Percentiles rank a stretch among this genome's conserved stretches.
phyloP scores from a whole-genome alignment of 1,284 basidiomycete genomes.

The Irpex sp. region DNA sequence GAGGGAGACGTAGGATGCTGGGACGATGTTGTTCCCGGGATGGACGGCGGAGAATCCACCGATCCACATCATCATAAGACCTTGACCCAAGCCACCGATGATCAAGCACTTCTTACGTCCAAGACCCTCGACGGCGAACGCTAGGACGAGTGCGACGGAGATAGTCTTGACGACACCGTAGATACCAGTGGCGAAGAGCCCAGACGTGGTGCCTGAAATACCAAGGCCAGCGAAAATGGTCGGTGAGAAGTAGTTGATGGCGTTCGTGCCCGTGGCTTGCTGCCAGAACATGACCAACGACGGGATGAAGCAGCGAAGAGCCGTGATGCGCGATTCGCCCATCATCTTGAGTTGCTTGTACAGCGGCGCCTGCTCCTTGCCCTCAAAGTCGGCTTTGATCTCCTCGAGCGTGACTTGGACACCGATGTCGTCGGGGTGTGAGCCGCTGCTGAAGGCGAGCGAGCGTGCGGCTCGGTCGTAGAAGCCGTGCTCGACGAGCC shows the following conservation, averaged over 20 bases:
- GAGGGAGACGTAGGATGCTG: constrained; percentile 47
- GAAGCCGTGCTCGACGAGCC: constrained; percentile 51
- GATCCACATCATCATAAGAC: constrained; percentile 47
- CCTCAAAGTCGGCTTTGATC: constrained; percentile 46
- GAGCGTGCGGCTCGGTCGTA: constrained; percentile 47
- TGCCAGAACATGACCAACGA: constrained; percentile 53
- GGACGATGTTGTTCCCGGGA: constrained; percentile 28
- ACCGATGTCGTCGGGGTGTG: constrained; percentile 34
- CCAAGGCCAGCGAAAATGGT: constrained; percentile 13
- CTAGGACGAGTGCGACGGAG: constrained; percentile 34
- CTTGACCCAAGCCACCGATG: constrained; percentile 42
- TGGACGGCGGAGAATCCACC: constrained; percentile 42
- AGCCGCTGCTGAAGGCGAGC: constrained; percentile 43
- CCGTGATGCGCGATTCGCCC: constrained; percentile 40
- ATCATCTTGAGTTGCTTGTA: constrained; percentile 38
- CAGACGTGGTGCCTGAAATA: constrained; percentile 29
- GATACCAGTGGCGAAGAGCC: constrained; percentile 57
- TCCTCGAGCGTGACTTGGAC: constrained; percentile 46
- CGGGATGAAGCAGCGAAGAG: constrained; percentile 48
- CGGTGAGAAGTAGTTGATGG: constrained; percentile 17
- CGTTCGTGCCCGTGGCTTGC: constrained; percentile 60
- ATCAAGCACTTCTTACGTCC: constrained; percentile 46
- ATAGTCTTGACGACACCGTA: constrained; percentile 60
- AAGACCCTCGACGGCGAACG: constrained; percentile 40
- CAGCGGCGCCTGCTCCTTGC: constrained; percentile 36